Conservation (phyloP, 768 basidiomycete species). For the Leccinum aurantiacum region DNA sequence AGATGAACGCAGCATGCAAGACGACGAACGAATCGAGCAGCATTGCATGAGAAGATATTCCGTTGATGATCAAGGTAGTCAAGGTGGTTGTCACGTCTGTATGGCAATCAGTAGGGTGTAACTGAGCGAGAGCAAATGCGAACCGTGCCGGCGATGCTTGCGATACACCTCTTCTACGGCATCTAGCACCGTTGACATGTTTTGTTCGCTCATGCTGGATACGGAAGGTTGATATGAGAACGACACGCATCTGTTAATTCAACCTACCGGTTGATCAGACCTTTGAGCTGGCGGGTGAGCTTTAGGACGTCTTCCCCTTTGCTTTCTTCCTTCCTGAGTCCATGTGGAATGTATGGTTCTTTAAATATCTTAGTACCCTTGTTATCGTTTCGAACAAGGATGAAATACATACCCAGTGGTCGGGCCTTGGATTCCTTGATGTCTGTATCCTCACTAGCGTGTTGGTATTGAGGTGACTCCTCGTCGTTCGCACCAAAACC, state of each 20-base stretch:
- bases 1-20: conserved; percentile 82
- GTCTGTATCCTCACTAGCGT: background rate
- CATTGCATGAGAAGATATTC: conserved; percentile 77
- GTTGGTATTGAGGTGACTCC: background rate
- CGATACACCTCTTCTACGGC: conserved; percentile 77
- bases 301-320: conserved; percentile 46
- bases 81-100: conserved; percentile 81
- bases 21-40: conserved; percentile 89
- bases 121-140: conserved; percentile 12
- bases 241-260: background rate
- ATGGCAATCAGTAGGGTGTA: conserved; percentile 8
- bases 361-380: conserved; percentile 4
- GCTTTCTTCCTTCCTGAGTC: conserved; percentile 54
- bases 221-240: background rate
- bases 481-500: conserved; percentile 30
- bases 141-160: conserved; percentile 76
- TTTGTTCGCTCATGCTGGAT: conserved; percentile 84
- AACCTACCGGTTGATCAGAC: conserved; percentile 78
- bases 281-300: conserved; percentile 77
- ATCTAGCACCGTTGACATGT: conserved; percentile 72
- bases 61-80: conserved; percentile 72
- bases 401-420: conserved; percentile 14
- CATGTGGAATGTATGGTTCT: conserved; percentile 80
- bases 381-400: background rate
- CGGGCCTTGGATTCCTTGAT: conserved; percentile 4